Base-by-base conservation (phyloP, 73 alveolate genomes). In the Paramecium octaurelia region DNA sequence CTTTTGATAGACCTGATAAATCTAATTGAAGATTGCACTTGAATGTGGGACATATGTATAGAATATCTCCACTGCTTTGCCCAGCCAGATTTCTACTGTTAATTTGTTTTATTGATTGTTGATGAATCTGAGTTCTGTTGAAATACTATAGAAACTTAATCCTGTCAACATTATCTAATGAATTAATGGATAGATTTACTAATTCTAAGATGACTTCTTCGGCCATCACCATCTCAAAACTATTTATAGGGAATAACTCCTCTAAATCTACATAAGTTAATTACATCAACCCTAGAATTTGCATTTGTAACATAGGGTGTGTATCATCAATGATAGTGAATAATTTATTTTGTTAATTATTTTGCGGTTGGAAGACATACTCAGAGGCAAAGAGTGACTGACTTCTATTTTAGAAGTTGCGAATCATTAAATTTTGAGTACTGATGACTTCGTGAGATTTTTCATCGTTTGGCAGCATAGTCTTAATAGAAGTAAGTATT, bases 201-300 rank as follows among this genome's bases (percentile, higher is more conserved):
- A 80, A 80, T 80, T 80, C 91, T 24, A 80, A 43, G 24, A 80
- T 80, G 44, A 80, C 91, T 80, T 80, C 91, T 48, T 80, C 91
- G 4, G 91, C 91, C 46, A 80, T 80, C 2, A 80, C 91, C 91
- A 80, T 80, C 48, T 80, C 91, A 80, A 36, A 80, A 23, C 57
- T 31, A 43, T 48, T 80, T 2, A 80, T 80, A 43, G 91, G 91
- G 24, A 31, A 80, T 40, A 80, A 23, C 14, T 80, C 91, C 23
- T 80, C 91, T 12, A 80, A 48, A 44, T 80, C 91, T 11, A 80
- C 91, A 42, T 80, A 80, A 44, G 46, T 80, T 35, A 80, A 43
- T 80, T 80, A 43, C 91, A 80, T 80, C 57, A 80, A 80, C 57
- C 91, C 91, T 27, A 80, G 24, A 43, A 80, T 80, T 80, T 80